phyloP scores from a whole-genome alignment of 257 asterid genomes.

The Ophiorrhiza pumila region DNA sequence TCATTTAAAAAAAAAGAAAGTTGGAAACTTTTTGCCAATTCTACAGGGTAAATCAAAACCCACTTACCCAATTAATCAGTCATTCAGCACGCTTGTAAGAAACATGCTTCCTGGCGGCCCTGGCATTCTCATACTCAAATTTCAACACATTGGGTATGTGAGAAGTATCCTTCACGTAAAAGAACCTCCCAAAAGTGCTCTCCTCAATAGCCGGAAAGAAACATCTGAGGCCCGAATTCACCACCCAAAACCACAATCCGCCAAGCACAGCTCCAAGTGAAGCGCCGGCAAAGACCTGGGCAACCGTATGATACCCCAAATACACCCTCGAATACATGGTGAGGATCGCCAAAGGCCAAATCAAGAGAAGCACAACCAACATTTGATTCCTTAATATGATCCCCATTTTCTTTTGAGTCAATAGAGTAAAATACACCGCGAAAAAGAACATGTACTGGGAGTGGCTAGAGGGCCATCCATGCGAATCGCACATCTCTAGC shows the following conservation, averaged over 20 bases:
- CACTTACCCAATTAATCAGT: constrained; percentile 27
- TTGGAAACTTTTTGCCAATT: too few species aligned
- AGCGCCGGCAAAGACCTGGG: constrained; percentile 92
- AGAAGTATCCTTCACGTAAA: constrained; percentile 77
- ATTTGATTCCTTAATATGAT: constrained; percentile 54
- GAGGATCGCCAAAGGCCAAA: constrained; percentile 81
- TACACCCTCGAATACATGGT: constrained; percentile 83
- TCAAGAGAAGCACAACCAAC: constrained; percentile 43
- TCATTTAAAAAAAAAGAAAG: neutral
- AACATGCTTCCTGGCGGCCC: constrained; percentile 67
- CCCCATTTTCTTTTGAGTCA: constrained; percentile 53
- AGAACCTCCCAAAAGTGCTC: constrained; percentile 52
- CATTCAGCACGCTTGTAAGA: constrained; percentile 70
- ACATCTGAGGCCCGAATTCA: constrained; percentile 50
- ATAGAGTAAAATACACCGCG: constrained; percentile 60
- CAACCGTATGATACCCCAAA: constrained; percentile 80
- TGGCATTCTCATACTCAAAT: constrained; percentile 80
- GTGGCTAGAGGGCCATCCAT: constrained; percentile 99
- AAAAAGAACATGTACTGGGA: constrained; percentile 89
- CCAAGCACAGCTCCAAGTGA: constrained; percentile 65
- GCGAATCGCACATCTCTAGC: constrained; percentile 92
- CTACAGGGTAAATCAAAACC: neutral
- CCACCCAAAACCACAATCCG: constrained; percentile 83
- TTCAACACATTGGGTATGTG: constrained; percentile 76
- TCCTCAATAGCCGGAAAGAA: constrained; percentile 72